Conservation (phyloP, 352 stramenopile genomes). For the Globisporangium middletonii region DNA sequence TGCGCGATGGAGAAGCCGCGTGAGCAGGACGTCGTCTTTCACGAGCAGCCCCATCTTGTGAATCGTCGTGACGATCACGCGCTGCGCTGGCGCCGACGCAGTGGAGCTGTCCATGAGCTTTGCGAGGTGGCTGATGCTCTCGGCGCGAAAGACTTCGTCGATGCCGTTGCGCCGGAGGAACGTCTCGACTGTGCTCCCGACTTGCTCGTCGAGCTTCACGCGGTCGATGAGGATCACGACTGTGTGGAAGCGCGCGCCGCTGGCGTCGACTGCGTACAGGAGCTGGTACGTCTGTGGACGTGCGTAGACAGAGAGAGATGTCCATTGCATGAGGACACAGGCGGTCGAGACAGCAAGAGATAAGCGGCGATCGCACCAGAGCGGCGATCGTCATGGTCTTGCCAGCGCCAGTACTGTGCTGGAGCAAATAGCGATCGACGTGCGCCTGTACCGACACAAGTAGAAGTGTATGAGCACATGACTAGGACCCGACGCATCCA, state of each 20-base stretch:
- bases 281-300: conserved; percentile 50
- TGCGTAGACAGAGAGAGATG: background rate
- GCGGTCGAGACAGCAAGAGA: background rate
- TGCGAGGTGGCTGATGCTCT: conserved; percentile 68
- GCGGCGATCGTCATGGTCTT: conserved; percentile 79
- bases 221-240: conserved; percentile 73
- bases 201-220: conserved; percentile 81
- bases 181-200: conserved; percentile 60
- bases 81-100: conserved; percentile 16
- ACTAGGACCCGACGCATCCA: background rate
- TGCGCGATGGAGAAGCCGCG: conserved; percentile 55
- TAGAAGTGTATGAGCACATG: background rate
- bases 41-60: conserved; percentile 75
- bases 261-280: conserved; percentile 41
- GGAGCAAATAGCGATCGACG: conserved; percentile 50
- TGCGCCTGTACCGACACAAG: conserved; percentile 1
- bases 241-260: conserved; percentile 54
- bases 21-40: conserved; percentile 60
- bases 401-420: conserved; percentile 79
- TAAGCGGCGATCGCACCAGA: conserved; percentile 19
- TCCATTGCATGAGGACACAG: background rate
- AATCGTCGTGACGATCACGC: conserved; percentile 76
- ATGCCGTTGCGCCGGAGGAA: conserved; percentile 72
- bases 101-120: conserved; percentile 26
- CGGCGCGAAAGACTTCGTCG: conserved; percentile 60